These are phyloP conservation scores for Onygena corvina DNA, from an alignment of 2,329 filamentous ascomycete species.

Conservation along the genomic window DNA sequence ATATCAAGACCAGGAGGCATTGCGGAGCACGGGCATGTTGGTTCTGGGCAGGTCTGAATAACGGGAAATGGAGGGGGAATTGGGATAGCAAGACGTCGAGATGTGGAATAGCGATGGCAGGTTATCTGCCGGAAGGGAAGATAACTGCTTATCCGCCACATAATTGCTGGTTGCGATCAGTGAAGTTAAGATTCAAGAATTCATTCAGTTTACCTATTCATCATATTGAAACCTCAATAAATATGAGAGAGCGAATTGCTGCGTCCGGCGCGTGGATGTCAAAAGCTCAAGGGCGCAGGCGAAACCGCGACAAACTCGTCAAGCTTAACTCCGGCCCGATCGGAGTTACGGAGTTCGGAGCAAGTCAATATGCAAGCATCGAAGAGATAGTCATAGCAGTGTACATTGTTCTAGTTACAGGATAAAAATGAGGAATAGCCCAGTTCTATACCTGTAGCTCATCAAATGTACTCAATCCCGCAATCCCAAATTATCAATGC, in stretches of 20 bases:
- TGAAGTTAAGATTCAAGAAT: no score
- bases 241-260: neutral
- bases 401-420: no score
- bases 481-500: no score
- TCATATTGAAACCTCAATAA: no score
- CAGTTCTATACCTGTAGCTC: no score
- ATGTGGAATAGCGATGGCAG: slow-evolving; percentile 5
- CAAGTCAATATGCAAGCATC: no score
- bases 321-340: neutral
- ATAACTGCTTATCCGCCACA: neutral
- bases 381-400: no score
- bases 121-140: neutral
- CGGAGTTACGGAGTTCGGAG: slow-evolving; percentile 7
- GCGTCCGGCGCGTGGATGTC: neutral
- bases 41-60: slow-evolving; percentile 53
- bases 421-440: no score
- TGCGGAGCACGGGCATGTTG: slow-evolving; percentile 63
- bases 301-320: neutral
- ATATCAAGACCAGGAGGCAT: slow-evolving; percentile 61
- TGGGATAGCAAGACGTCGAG: slow-evolving; percentile 19
- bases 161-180: neutral
- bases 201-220: no score
- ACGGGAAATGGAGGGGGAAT: slow-evolving; percentile 37
- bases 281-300: neutral
- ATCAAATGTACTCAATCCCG: no score